Evolutionary conservation across 2,329 filamentous ascomycete genomes (phyloP).

Genomic region (Cercospora berteroae): DNA sequence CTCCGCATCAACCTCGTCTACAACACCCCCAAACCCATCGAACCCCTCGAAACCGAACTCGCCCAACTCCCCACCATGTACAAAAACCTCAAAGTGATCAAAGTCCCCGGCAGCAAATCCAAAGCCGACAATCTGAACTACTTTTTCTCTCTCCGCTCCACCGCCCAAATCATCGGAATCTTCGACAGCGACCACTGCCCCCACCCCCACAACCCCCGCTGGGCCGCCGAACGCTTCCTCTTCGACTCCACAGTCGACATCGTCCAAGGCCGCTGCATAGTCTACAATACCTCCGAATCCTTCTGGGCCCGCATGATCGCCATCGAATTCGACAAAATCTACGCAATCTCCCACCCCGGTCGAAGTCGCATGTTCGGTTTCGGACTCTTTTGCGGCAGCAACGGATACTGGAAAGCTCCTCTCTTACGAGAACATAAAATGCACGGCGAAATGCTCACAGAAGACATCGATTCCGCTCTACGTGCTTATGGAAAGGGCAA

Average conservation of each 20-base stretch:
- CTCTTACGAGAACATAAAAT: constrained; percentile 49
- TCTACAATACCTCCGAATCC: constrained; percentile 48
- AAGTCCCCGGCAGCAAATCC: constrained; percentile 50
- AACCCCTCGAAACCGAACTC: constrained; percentile 47
- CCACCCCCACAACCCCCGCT: constrained; percentile 50
- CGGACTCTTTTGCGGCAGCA: constrained; percentile 51
- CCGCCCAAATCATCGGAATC: constrained; percentile 49
- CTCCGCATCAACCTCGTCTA: constrained; percentile 51
- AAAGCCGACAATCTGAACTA: constrained; percentile 54
- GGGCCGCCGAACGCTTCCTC: constrained; percentile 50
- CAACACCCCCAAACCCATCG: constrained; percentile 50
- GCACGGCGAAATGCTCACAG: constrained; percentile 52
- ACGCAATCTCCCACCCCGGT: constrained; percentile 52
- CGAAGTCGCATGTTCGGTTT: constrained; percentile 50
- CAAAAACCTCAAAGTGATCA: constrained; percentile 46
- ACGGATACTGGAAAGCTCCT: constrained; percentile 50
- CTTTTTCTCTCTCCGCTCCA: constrained; percentile 47
- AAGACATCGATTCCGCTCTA: constrained; percentile 52
- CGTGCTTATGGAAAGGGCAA: constrained; percentile 47
- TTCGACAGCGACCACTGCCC: constrained; percentile 54
- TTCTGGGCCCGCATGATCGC: constrained; percentile 50
- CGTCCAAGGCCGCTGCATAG: constrained; percentile 51
- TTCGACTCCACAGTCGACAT: constrained; percentile 46
- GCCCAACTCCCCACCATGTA: constrained; percentile 40
- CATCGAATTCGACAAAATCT: constrained; percentile 54